These are phyloP conservation scores for Blastobotrys malaysiensis DNA, from an alignment of 1,139 yeast genomes.

Conservation along the genomic window DNA sequence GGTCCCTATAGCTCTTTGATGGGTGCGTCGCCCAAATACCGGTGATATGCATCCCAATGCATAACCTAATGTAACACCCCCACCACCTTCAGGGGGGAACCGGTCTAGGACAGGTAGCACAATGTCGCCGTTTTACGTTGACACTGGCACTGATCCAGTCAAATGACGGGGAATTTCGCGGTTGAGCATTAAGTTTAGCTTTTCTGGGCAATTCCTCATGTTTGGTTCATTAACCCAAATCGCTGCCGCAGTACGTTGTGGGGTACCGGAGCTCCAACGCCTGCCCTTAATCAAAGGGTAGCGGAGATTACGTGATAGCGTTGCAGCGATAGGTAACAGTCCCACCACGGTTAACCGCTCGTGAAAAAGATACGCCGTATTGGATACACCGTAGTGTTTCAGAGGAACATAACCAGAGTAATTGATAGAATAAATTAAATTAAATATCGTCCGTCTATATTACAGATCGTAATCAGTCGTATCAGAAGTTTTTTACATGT, in stretches of 20 bases:
- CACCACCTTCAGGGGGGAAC: background rate
- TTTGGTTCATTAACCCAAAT: background rate
- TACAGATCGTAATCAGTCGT: background rate
- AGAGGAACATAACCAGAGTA: too few relatives aligned
- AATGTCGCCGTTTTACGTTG: too few relatives aligned
- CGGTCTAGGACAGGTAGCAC: background rate
- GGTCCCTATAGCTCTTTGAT: background rate
- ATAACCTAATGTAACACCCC: background rate
- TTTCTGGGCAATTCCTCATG: background rate
- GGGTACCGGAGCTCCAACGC: too few relatives aligned
- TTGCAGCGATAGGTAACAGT: too few relatives aligned
- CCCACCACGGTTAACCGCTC: too few relatives aligned
- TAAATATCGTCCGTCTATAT: background rate
- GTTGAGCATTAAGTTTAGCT: background rate
- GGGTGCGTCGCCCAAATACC: background rate
- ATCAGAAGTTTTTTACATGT: background rate
- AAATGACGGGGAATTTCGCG: background rate
- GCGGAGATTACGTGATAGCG: too few relatives aligned
- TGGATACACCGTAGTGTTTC: too few relatives aligned
- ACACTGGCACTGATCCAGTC: background rate
- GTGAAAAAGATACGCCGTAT: too few relatives aligned
- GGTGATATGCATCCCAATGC: background rate
- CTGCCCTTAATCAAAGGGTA: too few relatives aligned
- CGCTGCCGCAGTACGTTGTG: too few relatives aligned
- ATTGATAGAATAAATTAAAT: background rate